Conservation (phyloP, 192 early-diverging fungal species). For the Geranomyces variabilis region DNA sequence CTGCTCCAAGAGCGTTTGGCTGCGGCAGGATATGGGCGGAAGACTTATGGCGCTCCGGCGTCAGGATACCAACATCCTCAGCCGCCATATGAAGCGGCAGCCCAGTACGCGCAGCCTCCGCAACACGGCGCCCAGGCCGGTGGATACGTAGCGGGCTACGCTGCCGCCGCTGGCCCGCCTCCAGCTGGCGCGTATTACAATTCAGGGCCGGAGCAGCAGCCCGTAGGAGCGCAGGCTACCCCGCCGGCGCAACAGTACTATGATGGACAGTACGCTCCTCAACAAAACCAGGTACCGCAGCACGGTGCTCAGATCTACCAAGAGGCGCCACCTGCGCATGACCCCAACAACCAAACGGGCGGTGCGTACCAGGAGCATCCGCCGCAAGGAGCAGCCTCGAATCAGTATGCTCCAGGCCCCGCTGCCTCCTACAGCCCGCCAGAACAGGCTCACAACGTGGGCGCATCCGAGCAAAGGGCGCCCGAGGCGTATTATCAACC, state of each 20-base stretch:
- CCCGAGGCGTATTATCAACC: background rate
- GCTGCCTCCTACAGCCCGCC: no score
- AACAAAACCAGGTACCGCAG: background rate
- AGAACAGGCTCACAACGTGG: no score
- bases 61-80: background rate
- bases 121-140: background rate
- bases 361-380: no score
- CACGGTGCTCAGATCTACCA: background rate
- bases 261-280: conserved; percentile 15
- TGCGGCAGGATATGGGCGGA: conserved; percentile 26
- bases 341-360: no score
- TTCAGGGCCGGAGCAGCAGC: background rate
- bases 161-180: background rate
- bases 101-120: background rate
- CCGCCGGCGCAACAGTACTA: conserved; percentile 23
- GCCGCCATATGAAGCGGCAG: background rate
- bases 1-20: conserved; percentile 72
- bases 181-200: background rate
- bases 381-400: no score
- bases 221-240: conserved; percentile 5
- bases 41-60: conserved; percentile 5
- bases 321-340: no score
- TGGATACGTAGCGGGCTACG: conserved; percentile 8
- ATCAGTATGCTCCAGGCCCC: no score
- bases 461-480: background rate